These are phyloP conservation scores for Nicotiana benthamiana DNA, from an alignment of 257 asterid genomes.

Conservation along the genomic window DNA sequence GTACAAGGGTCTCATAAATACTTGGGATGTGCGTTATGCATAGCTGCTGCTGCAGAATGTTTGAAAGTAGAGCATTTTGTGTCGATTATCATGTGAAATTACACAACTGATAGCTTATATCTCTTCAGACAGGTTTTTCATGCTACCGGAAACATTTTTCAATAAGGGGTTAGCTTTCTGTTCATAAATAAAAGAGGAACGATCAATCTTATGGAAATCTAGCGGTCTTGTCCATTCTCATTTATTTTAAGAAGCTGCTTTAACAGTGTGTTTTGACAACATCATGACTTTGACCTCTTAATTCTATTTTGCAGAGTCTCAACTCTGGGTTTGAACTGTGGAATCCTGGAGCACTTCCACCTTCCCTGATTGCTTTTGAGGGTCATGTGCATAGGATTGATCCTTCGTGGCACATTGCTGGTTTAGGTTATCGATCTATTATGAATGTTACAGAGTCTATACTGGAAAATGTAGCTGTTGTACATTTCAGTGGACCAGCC, in stretches of 20 bases:
- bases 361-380: conserved; percentile 75
- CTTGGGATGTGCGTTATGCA: not conserved
- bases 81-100: not conserved
- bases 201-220: not conserved
- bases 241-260: not conserved
- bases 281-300: not conserved
- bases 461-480: conserved; percentile 50
- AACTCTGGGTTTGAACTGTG: conserved; percentile 58
- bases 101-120: not conserved
- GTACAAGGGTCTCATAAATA: not conserved
- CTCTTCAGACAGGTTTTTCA: not conserved
- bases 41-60: not conserved
- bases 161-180: not conserved
- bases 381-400: conserved; percentile 53
- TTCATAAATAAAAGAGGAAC: not conserved
- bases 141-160: not conserved
- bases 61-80: not conserved
- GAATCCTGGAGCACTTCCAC: conserved; percentile 83
- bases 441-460: conserved; percentile 17
- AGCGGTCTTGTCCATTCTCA: not conserved
- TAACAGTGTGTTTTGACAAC: not conserved
- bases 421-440: conserved; percentile 46
- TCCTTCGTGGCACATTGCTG: conserved; percentile 69
- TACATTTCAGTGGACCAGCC: conserved; percentile 89
- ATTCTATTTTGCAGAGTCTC: conserved; percentile 38